Conservation (phyloP, 768 basidiomycete genomes). For the Floccularia luteovirens region DNA sequence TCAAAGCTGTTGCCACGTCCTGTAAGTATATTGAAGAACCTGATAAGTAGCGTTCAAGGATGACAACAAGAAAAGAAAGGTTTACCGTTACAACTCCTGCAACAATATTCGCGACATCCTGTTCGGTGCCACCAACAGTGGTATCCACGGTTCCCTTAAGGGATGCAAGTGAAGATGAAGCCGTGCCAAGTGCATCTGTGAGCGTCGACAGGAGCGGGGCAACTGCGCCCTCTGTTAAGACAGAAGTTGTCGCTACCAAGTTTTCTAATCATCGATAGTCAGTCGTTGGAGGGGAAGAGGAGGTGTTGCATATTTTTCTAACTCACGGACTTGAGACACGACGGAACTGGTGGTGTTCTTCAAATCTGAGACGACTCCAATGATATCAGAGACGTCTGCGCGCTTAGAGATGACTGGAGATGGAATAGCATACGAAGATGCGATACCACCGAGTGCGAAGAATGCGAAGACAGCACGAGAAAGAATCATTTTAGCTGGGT, state of each 20-base stretch:
- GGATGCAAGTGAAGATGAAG: not conserved
- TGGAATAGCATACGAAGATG: not conserved
- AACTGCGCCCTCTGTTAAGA: constrained; percentile 2
- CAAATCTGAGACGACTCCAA: not conserved
- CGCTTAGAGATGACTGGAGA: not conserved
- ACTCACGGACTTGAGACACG: constrained; percentile 7
- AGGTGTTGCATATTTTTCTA: no score
- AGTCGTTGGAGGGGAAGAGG: not conserved
- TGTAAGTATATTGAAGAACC: not conserved
- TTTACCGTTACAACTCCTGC: constrained; percentile 1
- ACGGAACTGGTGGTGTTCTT: constrained; percentile 4
- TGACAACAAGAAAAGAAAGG: no score
- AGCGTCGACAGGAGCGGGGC: constrained; percentile 5
- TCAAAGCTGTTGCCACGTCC: constrained; percentile 1
- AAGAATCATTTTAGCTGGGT: not conserved
- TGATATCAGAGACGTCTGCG: constrained; percentile 2
- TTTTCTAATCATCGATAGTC: not conserved
- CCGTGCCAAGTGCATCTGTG: not conserved
- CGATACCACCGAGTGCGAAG: constrained; percentile 1
- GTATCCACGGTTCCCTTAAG: constrained; percentile 3
- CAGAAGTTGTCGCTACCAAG: not conserved
- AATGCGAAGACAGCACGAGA: constrained; percentile 1
- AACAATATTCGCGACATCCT: constrained; percentile 10
- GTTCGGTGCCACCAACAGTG: constrained; percentile 5
- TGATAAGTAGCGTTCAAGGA: not conserved